Evolutionary conservation across 2,329 filamentous ascomycete species (phyloP), one percentile per base, ranked within the genome.

Genomic region (Colletotrichum zoysiae): DNA sequence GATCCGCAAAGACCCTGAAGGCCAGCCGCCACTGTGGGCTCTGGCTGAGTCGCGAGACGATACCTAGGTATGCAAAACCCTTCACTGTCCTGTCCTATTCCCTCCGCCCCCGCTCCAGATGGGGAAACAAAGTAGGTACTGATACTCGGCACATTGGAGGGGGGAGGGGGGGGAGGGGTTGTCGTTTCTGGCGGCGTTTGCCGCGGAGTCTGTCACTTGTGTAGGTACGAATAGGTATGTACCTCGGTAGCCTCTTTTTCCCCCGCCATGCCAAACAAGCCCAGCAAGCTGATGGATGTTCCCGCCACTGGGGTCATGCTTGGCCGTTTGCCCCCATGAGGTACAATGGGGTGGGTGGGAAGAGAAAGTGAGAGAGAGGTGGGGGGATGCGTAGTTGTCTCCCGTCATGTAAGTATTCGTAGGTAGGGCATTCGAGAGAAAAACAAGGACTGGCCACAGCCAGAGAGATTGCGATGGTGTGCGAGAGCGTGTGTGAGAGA

Each of bases 1-100:
- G 62, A 71, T 74, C 73, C 71, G 71, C 71, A 67, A 42, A 50
- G 67, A 68, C 71, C 71, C 67, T 71, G 63, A 66, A 11, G 35
- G 30, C 30, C 30, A 56, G 42, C 30, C 30, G 33, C 48, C 60
- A 48, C n/a, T 48, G 46, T 48, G 46, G 46, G 46, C 20, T 67
- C 40, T 23, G 53, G 38, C 57, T 61, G 70, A 65, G 67, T 70
- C 67, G 61, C 48, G 70, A 66, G 56, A 56, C 55, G 55, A 64
- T 53, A n/a, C n/a, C n/a, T n/a, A n/a, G n/a, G n/a, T n/a, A 26
- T 56, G 62, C 44, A 70, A 70, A 70, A 20, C 26, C 50, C 50
- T 33, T 30, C 20, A 9, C 44, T 30, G 23, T 16, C 50, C 44
- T 30, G 23, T 16, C 50, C 48, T 30, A 23, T 12, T 12, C 53